phyloP scores from a whole-genome alignment of 108 stramenopile species.

The Skeletonema costatum region DNA sequence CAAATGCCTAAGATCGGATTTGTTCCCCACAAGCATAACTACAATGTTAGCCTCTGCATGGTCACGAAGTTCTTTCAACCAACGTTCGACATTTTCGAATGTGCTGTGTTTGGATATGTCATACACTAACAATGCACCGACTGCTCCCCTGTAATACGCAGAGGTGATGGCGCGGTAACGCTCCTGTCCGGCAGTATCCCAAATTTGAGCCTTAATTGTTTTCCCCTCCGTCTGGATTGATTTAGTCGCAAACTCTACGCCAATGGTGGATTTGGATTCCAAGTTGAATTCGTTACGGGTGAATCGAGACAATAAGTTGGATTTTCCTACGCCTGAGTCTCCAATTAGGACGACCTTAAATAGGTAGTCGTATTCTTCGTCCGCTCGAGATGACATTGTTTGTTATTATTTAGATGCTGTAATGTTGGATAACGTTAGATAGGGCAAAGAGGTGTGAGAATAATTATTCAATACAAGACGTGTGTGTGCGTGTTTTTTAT shows the following conservation, averaged over 20 bases:
- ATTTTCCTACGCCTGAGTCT: conserved; percentile 94
- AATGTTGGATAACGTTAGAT: background rate
- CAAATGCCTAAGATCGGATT: conserved; percentile 94
- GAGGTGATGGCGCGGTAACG: conserved; percentile 98
- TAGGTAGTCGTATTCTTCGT: conserved; percentile 97
- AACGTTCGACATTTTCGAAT: conserved; percentile 98
- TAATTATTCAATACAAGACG: background rate
- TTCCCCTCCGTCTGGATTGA: conserved; percentile 93
- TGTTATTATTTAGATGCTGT: background rate
- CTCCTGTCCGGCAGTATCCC: conserved; percentile 99
- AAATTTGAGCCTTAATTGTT: conserved; percentile 97
- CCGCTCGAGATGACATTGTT: conserved; percentile 74
- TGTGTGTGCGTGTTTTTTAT: background rate
- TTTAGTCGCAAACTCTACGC: conserved; percentile 98
- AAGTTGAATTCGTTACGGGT: conserved; percentile 99
- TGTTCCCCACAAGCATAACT: conserved; percentile 99
- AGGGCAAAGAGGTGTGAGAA: background rate
- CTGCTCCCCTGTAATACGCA: conserved; percentile 93
- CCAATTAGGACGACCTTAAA: conserved; percentile 95
- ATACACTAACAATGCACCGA: conserved; percentile 94
- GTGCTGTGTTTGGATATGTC: conserved; percentile 98
- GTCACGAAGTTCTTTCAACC: conserved; percentile 98
- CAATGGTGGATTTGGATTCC: conserved; percentile 98
- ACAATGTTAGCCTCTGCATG: conserved; percentile 99
- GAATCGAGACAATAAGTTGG: conserved; percentile 97